phyloP scores from a whole-genome alignment of 177 flowering plant species.

The Vitis hybrid region DNA sequence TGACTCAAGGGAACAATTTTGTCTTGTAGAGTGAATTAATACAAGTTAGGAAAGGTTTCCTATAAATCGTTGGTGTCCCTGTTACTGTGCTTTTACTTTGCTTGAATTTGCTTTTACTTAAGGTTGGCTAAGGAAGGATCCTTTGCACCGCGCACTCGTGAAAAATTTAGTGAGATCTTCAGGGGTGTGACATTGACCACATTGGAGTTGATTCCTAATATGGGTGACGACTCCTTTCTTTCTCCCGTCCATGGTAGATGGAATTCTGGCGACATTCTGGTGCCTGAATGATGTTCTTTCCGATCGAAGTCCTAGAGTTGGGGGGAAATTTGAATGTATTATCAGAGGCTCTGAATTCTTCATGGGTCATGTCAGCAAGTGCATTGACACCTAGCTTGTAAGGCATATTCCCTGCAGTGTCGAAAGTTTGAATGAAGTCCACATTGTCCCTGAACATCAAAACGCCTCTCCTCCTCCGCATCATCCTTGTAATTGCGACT shows the following conservation, averaged over 20 bases:
- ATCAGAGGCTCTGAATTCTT: slow-evolving; percentile 42
- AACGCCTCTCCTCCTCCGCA: slow-evolving; percentile 36
- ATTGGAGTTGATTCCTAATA: slow-evolving; percentile 48
- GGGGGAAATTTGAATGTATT: slow-evolving; percentile 30
- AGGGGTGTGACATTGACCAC: no score
- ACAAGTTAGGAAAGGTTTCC: no score
- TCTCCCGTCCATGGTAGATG: slow-evolving; percentile 49
- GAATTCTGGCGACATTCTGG: slow-evolving; percentile 29
- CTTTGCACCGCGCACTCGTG: no score
- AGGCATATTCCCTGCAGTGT: slow-evolving; percentile 8
- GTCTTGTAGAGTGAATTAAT: no score
- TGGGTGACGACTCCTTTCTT: slow-evolving; percentile 46
- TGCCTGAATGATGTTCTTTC: slow-evolving; percentile 22
- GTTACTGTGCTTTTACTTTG: no score
- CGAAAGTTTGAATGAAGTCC: slow-evolving; percentile 29
- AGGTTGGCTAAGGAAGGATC: no score
- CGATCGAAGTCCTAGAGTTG: background rate
- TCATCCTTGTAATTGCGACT: slow-evolving; percentile 33
- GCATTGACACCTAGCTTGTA: slow-evolving; percentile 36
- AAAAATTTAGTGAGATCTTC: no score
- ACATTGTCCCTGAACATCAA: slow-evolving; percentile 44
- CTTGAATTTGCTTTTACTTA: no score
- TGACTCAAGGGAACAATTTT: no score
- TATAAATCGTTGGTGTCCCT: no score
- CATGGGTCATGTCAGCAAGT: slow-evolving; percentile 51